Evolutionary conservation across 768 basidiomycete species (phyloP).

Genomic region (Pholiota microspora): DNA sequence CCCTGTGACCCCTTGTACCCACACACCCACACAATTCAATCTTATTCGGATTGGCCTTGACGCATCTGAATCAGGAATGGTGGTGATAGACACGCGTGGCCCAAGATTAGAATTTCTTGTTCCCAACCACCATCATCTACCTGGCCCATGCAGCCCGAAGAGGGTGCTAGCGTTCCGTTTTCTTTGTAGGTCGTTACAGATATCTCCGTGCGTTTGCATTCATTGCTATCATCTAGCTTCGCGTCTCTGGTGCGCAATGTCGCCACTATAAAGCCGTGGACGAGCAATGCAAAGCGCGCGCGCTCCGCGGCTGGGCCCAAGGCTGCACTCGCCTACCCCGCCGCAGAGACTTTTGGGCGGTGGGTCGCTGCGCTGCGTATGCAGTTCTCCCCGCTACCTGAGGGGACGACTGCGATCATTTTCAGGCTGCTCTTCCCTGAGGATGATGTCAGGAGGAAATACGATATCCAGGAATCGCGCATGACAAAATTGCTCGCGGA

Average conservation of each 20-base stretch:
- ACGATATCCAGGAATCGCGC: constrained; percentile 66
- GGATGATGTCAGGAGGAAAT: constrained; percentile 68
- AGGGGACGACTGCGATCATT: constrained; percentile 53
- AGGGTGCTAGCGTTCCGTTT: constrained; percentile 36
- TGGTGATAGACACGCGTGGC: too few species aligned
- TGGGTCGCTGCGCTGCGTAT: constrained; percentile 44
- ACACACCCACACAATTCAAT: constrained; percentile 2
- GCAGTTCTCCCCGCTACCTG: constrained; percentile 47
- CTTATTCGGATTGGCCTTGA: not conserved
- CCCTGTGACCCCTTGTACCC: not conserved
- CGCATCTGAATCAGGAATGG: too few species aligned
- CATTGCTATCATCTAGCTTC: constrained; percentile 36
- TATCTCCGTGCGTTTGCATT: not conserved
- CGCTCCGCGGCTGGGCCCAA: not conserved
- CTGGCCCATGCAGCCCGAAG: not conserved
- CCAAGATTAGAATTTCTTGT: too few species aligned
- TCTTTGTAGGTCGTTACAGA: constrained; percentile 35
- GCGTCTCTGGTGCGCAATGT: constrained; percentile 49
- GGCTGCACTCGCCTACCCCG: constrained; percentile 29
- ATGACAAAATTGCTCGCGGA: constrained; percentile 53
- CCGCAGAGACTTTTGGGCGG: constrained; percentile 35
- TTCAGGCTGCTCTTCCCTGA: constrained; percentile 86
- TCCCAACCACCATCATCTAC: not conserved
- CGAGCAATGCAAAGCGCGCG: constrained; percentile 7
- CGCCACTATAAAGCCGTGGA: constrained; percentile 30